A percentile compares a stretch with the other conserved stretches of the same genome.
These are phyloP conservation scores for Mycena albidolilacea DNA, from an alignment of 768 basidiomycete genomes.

Conservation along the genomic window DNA sequence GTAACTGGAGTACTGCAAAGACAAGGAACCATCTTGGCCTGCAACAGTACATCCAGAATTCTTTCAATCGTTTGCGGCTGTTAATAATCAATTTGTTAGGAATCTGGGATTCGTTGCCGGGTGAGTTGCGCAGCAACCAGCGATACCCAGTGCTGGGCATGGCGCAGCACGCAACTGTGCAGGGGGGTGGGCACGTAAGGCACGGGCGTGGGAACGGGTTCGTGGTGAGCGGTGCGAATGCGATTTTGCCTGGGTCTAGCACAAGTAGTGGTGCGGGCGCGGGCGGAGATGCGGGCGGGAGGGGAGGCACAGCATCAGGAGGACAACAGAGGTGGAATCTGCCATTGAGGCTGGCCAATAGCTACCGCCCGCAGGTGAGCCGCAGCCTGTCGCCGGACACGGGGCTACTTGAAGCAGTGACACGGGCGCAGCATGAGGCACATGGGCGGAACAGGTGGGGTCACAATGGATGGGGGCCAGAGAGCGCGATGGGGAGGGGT, in stretches of 20 bases:
- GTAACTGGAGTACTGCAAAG: conserved; percentile 64
- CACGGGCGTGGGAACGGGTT: neutral
- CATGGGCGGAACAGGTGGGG: conserved; percentile 41
- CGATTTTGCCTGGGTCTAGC: neutral
- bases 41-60: conserved; percentile 81
- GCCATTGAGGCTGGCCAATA: conserved; percentile 19
- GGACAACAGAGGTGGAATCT: conserved; percentile 4
- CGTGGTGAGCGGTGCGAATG: conserved; percentile 18
- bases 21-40: conserved; percentile 96
- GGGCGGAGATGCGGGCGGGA: conserved; percentile 21
- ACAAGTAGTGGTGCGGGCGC: neutral
- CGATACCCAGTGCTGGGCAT: neutral
- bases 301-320: neutral
- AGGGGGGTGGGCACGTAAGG: neutral
- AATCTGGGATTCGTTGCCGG: conserved; percentile 84
- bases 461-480: conserved; percentile 23
- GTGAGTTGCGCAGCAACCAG: conserved; percentile 1
- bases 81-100: conserved; percentile 62
- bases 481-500: conserved; percentile 25
- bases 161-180: neutral
- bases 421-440: conserved; percentile 40
- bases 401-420: conserved; percentile 70
- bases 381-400: conserved; percentile 45
- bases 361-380: conserved; percentile 20
- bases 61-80: conserved; percentile 1